Evolutionary conservation across 225 moss, liverwort and hornwort genomes (phyloP).

Genomic region (Anthoceros angustus): DNA sequence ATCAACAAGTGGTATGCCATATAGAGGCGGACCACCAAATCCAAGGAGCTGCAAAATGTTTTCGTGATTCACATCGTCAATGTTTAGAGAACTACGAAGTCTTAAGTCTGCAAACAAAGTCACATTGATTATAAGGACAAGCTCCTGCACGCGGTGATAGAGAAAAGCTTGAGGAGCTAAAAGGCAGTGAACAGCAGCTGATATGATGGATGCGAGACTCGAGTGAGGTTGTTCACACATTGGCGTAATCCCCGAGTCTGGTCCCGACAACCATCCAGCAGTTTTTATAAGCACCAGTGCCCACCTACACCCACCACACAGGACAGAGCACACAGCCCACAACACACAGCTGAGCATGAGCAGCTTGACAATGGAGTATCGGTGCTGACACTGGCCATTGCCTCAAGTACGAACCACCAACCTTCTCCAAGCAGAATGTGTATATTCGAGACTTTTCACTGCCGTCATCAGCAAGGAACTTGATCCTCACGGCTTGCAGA

Average conservation of each 20-base stretch:
- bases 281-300: conserved; percentile 48
- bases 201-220: not conserved
- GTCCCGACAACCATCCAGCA: conserved; percentile 85
- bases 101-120: no score
- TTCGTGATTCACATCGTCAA: no score
- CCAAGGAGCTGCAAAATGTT: no score
- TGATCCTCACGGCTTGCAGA: conserved; percentile 57
- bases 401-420: conserved; percentile 4
- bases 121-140: no score
- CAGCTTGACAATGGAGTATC: not conserved
- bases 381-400: no score
- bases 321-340: not conserved
- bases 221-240: conserved; percentile 23
- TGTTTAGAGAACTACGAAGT: no score
- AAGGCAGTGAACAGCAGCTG: no score
- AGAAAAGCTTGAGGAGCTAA: no score
- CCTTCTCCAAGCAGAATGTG: conserved; percentile 76
- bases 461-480: conserved; percentile 20
- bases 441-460: conserved; percentile 27
- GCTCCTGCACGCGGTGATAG: no score
- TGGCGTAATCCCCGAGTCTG: conserved; percentile 68
- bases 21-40: no score
- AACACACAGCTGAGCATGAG: not conserved
- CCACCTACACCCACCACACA: conserved; percentile 24
- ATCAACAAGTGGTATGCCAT: no score